These are phyloP conservation scores for Hymenoscyphus fraxineus DNA, from an alignment of 2,329 filamentous ascomycete species.

Conservation along the genomic window DNA sequence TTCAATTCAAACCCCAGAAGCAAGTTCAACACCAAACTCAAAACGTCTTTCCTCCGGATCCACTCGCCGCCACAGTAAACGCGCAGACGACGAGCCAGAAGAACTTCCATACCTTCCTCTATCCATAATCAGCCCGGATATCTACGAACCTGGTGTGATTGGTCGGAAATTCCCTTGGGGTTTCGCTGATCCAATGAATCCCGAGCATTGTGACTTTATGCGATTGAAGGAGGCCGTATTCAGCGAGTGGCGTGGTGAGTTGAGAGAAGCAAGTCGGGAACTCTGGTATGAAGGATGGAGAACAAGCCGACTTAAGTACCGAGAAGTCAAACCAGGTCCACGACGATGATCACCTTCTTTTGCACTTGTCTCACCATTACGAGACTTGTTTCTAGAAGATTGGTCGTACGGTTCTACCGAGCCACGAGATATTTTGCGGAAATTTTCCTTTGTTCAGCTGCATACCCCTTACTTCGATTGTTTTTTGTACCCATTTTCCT, in stretches of 20 bases:
- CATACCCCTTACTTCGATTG: constrained; percentile 14
- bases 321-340: constrained; percentile 23
- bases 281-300: constrained; percentile 97
- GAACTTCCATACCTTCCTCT: constrained; percentile 74
- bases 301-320: constrained; percentile 55
- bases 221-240: constrained; percentile 90
- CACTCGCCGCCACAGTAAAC: constrained; percentile 30
- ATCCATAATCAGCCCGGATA: constrained; percentile 89
- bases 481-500: constrained; percentile 1
- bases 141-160: constrained; percentile 74
- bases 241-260: constrained; percentile 84
- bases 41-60: constrained; percentile 34
- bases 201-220: constrained; percentile 89
- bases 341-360: constrained; percentile 25
- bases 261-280: constrained; percentile 85
- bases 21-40: constrained; percentile 34
- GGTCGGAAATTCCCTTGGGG: constrained; percentile 95
- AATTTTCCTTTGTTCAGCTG: constrained; percentile 10
- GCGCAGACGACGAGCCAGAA: constrained; percentile 41
- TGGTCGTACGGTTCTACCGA: background rate
- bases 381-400: background rate
- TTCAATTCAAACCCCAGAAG: constrained; percentile 34
- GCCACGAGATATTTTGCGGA: constrained; percentile 10
- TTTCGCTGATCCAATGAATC: constrained; percentile 89
- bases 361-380: constrained; percentile 2